Percentiles rank a stretch among this genome's conserved stretches.
Conservation (phyloP, 345 rosid species). For the Balakata baccata region DNA sequence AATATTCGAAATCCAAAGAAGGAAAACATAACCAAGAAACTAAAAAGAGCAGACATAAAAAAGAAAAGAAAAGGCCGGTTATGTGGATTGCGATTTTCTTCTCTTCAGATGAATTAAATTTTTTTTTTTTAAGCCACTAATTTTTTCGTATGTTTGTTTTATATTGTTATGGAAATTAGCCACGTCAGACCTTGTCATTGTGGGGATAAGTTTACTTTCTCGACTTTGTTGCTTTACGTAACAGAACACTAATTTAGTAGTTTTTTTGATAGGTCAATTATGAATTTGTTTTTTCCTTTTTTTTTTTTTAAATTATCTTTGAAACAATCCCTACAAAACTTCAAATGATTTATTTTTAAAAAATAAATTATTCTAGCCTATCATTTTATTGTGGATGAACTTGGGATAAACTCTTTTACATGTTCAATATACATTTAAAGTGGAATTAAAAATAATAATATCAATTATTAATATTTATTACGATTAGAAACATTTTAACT, state of each 20-base stretch:
- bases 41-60: neutral
- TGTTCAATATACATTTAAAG: no score
- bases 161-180: neutral
- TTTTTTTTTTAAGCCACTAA: neutral
- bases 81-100: neutral
- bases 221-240: conserved; percentile 7
- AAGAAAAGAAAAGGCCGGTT: neutral
- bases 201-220: neutral
- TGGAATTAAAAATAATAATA: no score
- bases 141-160: neutral
- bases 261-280: no score
- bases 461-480: no score
- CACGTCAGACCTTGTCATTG: conserved; percentile 8
- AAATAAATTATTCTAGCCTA: no score
- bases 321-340: no score
- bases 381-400: no score
- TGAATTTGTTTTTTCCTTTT: no score
- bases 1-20: neutral
- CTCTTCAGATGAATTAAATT: neutral
- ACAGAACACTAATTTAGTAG: conserved; percentile 7
- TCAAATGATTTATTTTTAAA: no score
- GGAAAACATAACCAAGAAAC: neutral
- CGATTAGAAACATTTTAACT: no score
- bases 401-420: no score
- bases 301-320: no score